Percentiles rank a stretch among this genome's conserved stretches.
phyloP scores from a whole-genome alignment of 192 early-diverging fungal species.

The Linderina pennispora region DNA sequence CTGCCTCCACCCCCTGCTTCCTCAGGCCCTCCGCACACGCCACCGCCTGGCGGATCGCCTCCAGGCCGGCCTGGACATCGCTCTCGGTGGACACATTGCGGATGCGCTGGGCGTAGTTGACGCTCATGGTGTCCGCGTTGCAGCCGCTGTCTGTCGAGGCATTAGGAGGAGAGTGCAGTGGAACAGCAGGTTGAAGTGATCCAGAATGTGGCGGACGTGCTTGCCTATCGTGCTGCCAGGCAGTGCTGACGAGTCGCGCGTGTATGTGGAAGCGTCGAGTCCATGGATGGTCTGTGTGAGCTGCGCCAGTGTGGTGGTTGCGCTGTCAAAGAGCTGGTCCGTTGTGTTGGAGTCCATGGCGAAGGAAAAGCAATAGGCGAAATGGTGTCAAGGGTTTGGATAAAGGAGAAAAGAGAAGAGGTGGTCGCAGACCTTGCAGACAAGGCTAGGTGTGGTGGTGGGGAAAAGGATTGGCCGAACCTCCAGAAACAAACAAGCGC shows the following conservation, averaged over 20 bases:
- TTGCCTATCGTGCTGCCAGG: conserved; percentile 52
- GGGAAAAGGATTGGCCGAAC: no score
- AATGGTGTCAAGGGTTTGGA: not conserved
- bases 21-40: not conserved
- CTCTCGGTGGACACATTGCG: conserved; percentile 17
- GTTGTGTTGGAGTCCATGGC: not conserved
- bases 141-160: not conserved
- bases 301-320: conserved; percentile 7
- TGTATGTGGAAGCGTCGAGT: conserved; percentile 20
- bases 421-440: no score
- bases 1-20: no score
- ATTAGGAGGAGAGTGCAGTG: not conserved
- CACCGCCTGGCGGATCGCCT: conserved; percentile 2
- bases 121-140: not conserved
- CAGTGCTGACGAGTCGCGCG: conserved; percentile 18
- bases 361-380: not conserved
- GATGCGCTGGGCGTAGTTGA: conserved; percentile 21
- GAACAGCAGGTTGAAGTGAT: conserved; percentile 41
- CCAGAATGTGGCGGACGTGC: conserved; percentile 49
- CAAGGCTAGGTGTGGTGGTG: no score
- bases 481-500: no score
- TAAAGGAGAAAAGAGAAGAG: not conserved
- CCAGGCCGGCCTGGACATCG: conserved; percentile 8
- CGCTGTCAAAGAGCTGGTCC: conserved; percentile 13
- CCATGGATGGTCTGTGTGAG: conserved; percentile 6